phyloP scores from a whole-genome alignment of 1,284 basidiomycete genomes.

The Cutaneotrichosporon sp. region DNA sequence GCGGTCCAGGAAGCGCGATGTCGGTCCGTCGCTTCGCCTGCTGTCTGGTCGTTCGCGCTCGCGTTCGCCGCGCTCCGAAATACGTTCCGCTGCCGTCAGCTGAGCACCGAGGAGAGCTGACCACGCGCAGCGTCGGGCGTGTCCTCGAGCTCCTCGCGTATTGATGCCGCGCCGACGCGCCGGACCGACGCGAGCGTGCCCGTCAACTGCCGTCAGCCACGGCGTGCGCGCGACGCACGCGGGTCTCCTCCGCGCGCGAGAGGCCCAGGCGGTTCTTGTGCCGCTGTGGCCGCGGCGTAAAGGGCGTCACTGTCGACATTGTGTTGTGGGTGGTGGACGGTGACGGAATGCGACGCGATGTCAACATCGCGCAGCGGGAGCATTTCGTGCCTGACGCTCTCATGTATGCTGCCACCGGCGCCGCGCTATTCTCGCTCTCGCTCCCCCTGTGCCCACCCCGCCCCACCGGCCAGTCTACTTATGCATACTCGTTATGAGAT shows the following conservation, averaged over 20 bases:
- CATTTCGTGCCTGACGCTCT: constrained; percentile 1
- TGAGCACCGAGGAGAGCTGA: neutral
- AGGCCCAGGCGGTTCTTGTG: constrained; percentile 6
- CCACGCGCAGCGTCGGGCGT: constrained; percentile 5
- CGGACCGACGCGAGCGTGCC: constrained; percentile 13
- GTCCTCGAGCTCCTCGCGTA: constrained; percentile 14
- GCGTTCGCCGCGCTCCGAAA: constrained; percentile 3
- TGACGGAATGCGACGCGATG: neutral
- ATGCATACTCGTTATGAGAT: constrained; percentile 9
- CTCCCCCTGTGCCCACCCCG: neutral
- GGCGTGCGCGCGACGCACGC: neutral
- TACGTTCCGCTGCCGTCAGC: neutral
- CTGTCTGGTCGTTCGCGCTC: constrained; percentile 8
- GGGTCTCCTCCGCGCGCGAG: constrained; percentile 3
- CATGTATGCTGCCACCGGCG: too few species aligned
- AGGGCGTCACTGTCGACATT: constrained; percentile 8
- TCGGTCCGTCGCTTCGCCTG: neutral
- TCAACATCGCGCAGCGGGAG: neutral
- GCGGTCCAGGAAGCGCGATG: neutral
- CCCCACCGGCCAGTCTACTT: constrained; percentile 7
- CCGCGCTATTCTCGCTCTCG: neutral
- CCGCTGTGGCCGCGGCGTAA: constrained; percentile 10
- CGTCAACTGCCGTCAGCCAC: constrained; percentile 9
- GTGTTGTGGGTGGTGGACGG: neutral
- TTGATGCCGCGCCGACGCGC: constrained; percentile 4